Evolutionary conservation across 306 rosid genomes (phyloP), one percentile per base, ranked within the genome.

Genomic region (Luffa aegyptiaca): DNA sequence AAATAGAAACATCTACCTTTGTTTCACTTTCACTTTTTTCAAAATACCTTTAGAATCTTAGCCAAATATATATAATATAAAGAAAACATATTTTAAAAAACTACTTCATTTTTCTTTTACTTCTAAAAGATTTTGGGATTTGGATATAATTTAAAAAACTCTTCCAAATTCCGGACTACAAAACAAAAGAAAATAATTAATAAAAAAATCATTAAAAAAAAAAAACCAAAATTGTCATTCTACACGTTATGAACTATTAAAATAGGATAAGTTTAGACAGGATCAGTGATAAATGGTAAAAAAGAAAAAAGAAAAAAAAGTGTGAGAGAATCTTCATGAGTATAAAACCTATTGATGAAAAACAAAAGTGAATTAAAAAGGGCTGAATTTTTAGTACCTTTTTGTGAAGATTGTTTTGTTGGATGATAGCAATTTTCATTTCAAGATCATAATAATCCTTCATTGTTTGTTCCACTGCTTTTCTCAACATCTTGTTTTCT

Each of bases 371-470:
- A n/a, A 26, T 26, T 26, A 26, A 26, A 26, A 26, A 26, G 31
- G 31, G 31, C 31, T 26, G 31, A 26, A 26, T 26, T 26, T 26
- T 26, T 26, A 26, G 31, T 26, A 26, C 97, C 93, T 88, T 89
- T 58, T 79, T 87, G 46, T 82, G 79, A 59, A 21, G 57, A 58
- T 75, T 83, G 79, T 85, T 89, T 81, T 91, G 90, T 48, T 93
- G 93, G 26, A 90, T 44, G 81, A 77, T 78, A 37, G 90, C 79
- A 48, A 91, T 84, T 87, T 91, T 91, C 84, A 84, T 85, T 76
- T 95, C 92, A 52, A 95, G 97, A 85, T 92, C 91, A 64, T 82
- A 79, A 53, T 95, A 91, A 33, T 92, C 93, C 83, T 95, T 95
- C 90, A 86, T 90, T 26, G 93, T 91, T 84, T 91, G 86, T 79